Evolutionary conservation across 371 early-diverging fungal genomes (phyloP).

Genomic region (Haplosporangium sp.): DNA sequence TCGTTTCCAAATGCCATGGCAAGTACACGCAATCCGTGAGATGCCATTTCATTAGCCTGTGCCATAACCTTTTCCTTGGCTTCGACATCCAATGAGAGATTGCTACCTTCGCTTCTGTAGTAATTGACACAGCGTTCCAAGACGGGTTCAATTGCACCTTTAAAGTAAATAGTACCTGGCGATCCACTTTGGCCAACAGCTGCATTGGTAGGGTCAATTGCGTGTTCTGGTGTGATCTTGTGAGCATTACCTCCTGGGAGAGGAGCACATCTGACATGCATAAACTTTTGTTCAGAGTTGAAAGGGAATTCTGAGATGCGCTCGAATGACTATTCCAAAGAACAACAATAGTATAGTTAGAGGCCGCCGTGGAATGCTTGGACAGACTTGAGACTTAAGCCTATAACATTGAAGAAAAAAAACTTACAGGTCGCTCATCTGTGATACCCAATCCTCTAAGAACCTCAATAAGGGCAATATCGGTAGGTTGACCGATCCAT

Average conservation of each 20-base stretch:
- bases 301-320: constrained; percentile 88
- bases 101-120: constrained; percentile 60
- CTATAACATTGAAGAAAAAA: not conserved
- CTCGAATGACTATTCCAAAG: constrained; percentile 59
- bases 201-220: constrained; percentile 51
- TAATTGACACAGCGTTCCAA: constrained; percentile 76
- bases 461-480: constrained; percentile 86
- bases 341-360: not conserved
- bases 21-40: constrained; percentile 89
- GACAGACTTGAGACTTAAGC: not conserved
- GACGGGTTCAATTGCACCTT: constrained; percentile 83
- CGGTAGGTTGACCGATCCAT: constrained; percentile 86
- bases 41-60: constrained; percentile 78
- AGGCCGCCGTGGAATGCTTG: not conserved
- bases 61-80: constrained; percentile 64
- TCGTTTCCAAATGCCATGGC: constrained; percentile 83
- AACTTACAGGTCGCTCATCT: constrained; percentile 74
- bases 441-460: constrained; percentile 58
- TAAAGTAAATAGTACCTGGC: constrained; percentile 66
- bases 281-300: constrained; percentile 91
- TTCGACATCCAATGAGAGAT: constrained; percentile 58
- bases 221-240: constrained; percentile 45
- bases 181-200: constrained; percentile 48
- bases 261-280: constrained; percentile 75
- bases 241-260: constrained; percentile 29